phyloP scores from a whole-genome alignment of 1,284 basidiomycete species.

The Inonotus hispidus region DNA sequence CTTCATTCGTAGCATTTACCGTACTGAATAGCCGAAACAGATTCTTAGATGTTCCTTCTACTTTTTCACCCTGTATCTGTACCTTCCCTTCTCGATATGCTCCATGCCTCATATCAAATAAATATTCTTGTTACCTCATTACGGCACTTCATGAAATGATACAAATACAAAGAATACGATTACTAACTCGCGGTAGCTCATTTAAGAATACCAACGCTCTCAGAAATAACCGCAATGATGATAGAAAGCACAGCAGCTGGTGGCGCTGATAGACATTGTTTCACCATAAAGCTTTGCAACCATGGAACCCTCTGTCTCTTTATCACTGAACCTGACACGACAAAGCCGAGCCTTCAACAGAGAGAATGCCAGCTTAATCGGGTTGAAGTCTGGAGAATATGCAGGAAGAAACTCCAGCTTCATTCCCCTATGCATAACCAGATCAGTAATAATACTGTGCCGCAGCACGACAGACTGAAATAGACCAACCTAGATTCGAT shows the following conservation, averaged over 20 bases:
- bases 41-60: too few species aligned
- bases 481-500: conserved; percentile 18
- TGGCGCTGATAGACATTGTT: neutral
- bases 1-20: too few species aligned
- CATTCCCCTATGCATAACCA: conserved; percentile 15
- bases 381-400: conserved; percentile 23
- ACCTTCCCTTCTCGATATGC: too few species aligned
- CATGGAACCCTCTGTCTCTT: neutral
- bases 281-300: neutral
- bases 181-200: too few species aligned
- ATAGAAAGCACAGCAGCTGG: neutral
- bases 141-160: too few species aligned
- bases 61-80: too few species aligned
- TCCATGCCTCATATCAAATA: too few species aligned
- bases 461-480: neutral
- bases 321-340: neutral
- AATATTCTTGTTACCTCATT: too few species aligned
- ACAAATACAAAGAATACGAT: too few species aligned
- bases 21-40: too few species aligned
- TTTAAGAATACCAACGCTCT: neutral
- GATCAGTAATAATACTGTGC: neutral
- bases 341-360: conserved; percentile 12
- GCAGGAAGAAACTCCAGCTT: conserved; percentile 18
- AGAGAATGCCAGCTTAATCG: conserved; percentile 20
- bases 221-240: neutral